Evolutionary conservation across 202 grass and related monocot species (phyloP).

Genomic region (Hordeum pubiflorum): DNA sequence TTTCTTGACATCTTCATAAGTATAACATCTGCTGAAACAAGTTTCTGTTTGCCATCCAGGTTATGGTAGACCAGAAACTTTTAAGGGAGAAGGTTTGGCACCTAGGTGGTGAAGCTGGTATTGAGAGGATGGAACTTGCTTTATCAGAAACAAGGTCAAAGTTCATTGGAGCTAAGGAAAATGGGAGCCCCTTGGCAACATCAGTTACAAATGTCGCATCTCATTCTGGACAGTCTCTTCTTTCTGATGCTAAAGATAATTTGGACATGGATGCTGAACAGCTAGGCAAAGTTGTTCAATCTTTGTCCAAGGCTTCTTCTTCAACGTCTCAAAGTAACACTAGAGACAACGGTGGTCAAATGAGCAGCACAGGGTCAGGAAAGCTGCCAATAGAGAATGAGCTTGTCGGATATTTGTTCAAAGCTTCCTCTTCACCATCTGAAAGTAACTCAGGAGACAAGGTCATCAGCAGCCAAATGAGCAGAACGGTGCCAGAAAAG

Average conservation of each 20-base stretch:
- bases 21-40: slow-evolving; percentile 19
- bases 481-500: slow-evolving; percentile 21
- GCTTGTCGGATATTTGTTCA: slow-evolving; percentile 39
- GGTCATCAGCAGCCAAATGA: not conserved
- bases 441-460: slow-evolving; percentile 20
- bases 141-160: slow-evolving; percentile 65
- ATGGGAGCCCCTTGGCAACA: slow-evolving; percentile 1
- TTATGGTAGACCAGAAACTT: slow-evolving; percentile 72
- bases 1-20: slow-evolving; percentile 5
- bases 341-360: not conserved
- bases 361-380: not conserved
- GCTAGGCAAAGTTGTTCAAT: slow-evolving; percentile 30
- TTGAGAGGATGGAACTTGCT: slow-evolving; percentile 77
- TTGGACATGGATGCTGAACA: slow-evolving; percentile 19
- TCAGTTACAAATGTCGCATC: slow-evolving; percentile 36
- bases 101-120: slow-evolving; percentile 64
- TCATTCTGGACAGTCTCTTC: slow-evolving; percentile 32
- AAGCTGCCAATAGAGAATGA: slow-evolving; percentile 7
- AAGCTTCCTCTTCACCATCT: slow-evolving; percentile 14
- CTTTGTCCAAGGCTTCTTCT: slow-evolving; percentile 38
- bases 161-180: slow-evolving; percentile 64
- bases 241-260: slow-evolving; percentile 24
- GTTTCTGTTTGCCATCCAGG: slow-evolving; percentile 31
- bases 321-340: slow-evolving; percentile 13
- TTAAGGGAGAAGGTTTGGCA: slow-evolving; percentile 67